Base-by-base conservation (phyloP, 179 eudicot genomes). In the Actinidia chinensis region DNA sequence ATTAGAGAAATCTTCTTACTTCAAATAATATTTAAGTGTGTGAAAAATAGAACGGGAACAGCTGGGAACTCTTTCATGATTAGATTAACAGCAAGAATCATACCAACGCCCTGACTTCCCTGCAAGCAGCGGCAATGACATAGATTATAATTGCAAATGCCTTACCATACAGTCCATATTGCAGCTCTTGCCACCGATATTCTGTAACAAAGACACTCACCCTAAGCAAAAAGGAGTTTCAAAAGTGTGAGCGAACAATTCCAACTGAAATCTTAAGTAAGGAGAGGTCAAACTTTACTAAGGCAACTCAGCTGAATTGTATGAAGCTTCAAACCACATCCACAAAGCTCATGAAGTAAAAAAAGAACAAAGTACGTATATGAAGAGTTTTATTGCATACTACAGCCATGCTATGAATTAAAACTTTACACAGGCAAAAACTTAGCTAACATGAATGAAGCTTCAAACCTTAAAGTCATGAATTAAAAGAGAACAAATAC, bases 71-170 rank as follows among this genome's bases (percentile, higher is more conserved):
- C 2, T 59, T n/a, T 56, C 51, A 43, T n/a, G n/a, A n/a, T n/a
- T n/a, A 67, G 71, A 43, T 4, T 67, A 67, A 18, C 14, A 42
- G 8, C 14, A 15, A 43, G 8, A 25, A 67, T 51, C 11, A 43
- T 18, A n/a, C 8, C 8, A 67, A 67, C 14, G 9, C 50, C 25
- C 6, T 40, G 42, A 25, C 28, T 50, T n/a, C n/a, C n/a, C n/a
- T n/a, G n/a, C n/a, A n/a, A n/a, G n/a, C n/a, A n/a, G n/a, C n/a
- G 44, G 47, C 75, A 46, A 28, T 48, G 55, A 8, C 36, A 52
- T 76, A 88, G 84, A 64, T 90, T 93, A 75, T 70, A 84, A 82
- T 95, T 91, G 75, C 99, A 95, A 76, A 93, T 86, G 71, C 99
- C 99, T 84, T 87, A 77, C 92, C 90, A 60, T 89, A 81, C 99